Conservation (phyloP, 345 rosid species). For the Viola odorata region DNA sequence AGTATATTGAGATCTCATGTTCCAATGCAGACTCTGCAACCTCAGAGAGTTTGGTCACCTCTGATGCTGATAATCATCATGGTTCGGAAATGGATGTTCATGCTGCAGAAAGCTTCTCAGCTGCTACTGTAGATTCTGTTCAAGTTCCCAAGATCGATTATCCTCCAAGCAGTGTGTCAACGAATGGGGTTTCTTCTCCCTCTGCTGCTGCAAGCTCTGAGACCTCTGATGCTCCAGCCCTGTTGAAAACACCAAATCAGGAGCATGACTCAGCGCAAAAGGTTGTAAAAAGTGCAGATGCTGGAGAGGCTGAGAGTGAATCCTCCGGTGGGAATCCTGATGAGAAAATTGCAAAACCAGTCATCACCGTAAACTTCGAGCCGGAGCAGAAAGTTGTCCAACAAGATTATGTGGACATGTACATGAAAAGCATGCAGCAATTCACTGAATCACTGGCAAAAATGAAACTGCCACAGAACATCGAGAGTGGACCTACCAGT, state of each 20-base stretch:
- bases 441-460: constrained; percentile 98
- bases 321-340: constrained; percentile 42
- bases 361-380: constrained; percentile 49
- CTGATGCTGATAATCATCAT: constrained; percentile 51
- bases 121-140: constrained; percentile 37
- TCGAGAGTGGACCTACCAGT: constrained; percentile 59
- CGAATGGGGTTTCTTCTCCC: constrained; percentile 73
- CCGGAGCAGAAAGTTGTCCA: constrained; percentile 75
- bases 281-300: constrained; percentile 33
- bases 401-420: constrained; percentile 97
- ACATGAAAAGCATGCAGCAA: constrained; percentile 99
- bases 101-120: constrained; percentile 44
- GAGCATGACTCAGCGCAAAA: constrained; percentile 40
- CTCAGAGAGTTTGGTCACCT: constrained; percentile 56
- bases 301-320: constrained; percentile 40
- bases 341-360: constrained; percentile 42
- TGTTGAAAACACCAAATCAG: constrained; percentile 19
- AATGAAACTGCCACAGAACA: constrained; percentile 96
- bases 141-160: constrained; percentile 59
- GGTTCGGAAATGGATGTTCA: constrained; percentile 39
- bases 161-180: constrained; percentile 73
- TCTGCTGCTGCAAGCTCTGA: constrained; percentile 56
- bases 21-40: constrained; percentile 51
- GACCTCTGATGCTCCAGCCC: constrained; percentile 40
- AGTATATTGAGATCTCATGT: constrained; percentile 70